These are phyloP conservation scores for Microglena sp. DNA, from an alignment of 139 green algal genomes.

Conservation along the genomic window DNA sequence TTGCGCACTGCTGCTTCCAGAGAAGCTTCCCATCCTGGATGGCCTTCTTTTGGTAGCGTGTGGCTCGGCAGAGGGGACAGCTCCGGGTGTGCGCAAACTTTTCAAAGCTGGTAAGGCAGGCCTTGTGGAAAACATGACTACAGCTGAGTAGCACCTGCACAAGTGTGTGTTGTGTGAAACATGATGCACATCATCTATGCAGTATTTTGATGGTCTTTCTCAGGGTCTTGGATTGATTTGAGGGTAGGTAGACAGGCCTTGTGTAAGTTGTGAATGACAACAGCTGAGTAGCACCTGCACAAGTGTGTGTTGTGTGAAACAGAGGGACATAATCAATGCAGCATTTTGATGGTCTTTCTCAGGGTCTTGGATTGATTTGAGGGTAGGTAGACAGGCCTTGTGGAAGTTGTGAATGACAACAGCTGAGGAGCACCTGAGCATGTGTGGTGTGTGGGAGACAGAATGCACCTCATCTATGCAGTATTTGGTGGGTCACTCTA, in stretches of 20 bases:
- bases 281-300: slow-evolving; percentile 54
- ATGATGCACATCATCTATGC: neutral
- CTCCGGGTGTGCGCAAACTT: slow-evolving; percentile 23
- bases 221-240: too few species aligned
- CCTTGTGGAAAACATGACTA: slow-evolving; percentile 52
- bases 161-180: neutral
- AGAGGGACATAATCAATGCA: neutral
- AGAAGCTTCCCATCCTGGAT: slow-evolving; percentile 39
- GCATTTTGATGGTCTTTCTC: too few species aligned
- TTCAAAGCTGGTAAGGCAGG: slow-evolving; percentile 56
- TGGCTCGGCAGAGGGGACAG: slow-evolving; percentile 55
- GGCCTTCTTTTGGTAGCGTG: slow-evolving; percentile 49
- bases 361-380: too few species aligned
- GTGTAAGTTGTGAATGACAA: slow-evolving; percentile 59
- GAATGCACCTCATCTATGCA: neutral
- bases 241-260: slow-evolving; percentile 46
- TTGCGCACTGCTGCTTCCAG: slow-evolving; percentile 33
- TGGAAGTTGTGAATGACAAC: slow-evolving; percentile 61
- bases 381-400: slow-evolving; percentile 43
- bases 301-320: neutral
- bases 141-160: slow-evolving; percentile 54
- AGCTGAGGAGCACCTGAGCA: slow-evolving; percentile 51
- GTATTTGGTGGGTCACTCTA: neutral
- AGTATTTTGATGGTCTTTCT: too few species aligned
- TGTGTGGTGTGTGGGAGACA: neutral